Conservation (phyloP, 2,329 filamentous ascomycete species). For the Penicillium sp. region DNA sequence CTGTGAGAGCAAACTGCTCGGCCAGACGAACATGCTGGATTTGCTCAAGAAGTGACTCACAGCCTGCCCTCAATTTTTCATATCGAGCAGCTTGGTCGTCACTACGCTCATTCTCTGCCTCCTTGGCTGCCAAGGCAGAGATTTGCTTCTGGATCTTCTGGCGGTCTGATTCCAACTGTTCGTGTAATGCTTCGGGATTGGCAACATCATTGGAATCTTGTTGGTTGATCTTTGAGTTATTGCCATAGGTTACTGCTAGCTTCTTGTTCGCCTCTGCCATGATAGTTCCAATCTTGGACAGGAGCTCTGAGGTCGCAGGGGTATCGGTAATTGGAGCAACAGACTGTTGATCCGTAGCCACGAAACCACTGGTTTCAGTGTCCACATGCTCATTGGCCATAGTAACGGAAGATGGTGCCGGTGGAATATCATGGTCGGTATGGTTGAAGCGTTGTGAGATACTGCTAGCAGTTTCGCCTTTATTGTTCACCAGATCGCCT, state of each 20-base stretch:
- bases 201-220: slow-evolving; percentile 45
- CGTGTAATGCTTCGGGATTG: slow-evolving; percentile 43
- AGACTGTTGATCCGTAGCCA: slow-evolving; percentile 34
- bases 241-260: slow-evolving; percentile 58
- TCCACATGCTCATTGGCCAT: slow-evolving; percentile 42
- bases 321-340: slow-evolving; percentile 37
- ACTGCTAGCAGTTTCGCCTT: slow-evolving; percentile 80
- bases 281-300: slow-evolving; percentile 66
- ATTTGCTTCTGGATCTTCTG: slow-evolving; percentile 44
- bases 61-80: slow-evolving; percentile 35
- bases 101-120: slow-evolving; percentile 37
- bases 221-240: slow-evolving; percentile 66
- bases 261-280: slow-evolving; percentile 71
- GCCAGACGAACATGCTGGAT: slow-evolving; percentile 41
- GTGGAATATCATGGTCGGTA: slow-evolving; percentile 62
- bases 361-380: slow-evolving; percentile 23
- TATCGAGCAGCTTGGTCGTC: slow-evolving; percentile 43
- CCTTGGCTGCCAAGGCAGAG: slow-evolving; percentile 36
- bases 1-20: slow-evolving; percentile 28
- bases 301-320: slow-evolving; percentile 67
- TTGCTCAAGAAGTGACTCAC: slow-evolving; percentile 47
- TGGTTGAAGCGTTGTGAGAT: slow-evolving; percentile 73
- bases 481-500: slow-evolving; percentile 76
- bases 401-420: slow-evolving; percentile 67
- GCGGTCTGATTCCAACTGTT: slow-evolving; percentile 46